Evolutionary conservation across 2,329 filamentous ascomycete species (phyloP).

Genomic region (Colletotrichum trifolii): DNA sequence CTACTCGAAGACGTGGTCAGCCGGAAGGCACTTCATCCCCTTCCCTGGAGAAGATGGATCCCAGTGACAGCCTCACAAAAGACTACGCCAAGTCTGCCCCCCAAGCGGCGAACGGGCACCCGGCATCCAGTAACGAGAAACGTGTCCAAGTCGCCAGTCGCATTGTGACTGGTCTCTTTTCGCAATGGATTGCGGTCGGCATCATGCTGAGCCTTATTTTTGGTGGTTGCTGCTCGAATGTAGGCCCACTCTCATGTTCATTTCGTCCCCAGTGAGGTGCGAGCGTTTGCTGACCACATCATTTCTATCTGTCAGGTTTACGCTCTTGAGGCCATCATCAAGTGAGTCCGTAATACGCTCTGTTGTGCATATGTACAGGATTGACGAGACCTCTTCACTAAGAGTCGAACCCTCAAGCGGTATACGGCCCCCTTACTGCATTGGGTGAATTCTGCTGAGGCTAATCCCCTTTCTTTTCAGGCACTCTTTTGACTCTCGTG

Average conservation of each 20-base stretch:
- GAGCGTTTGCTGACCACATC: constrained; percentile 4
- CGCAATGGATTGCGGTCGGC: constrained; percentile 71
- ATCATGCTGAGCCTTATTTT: constrained; percentile 89
- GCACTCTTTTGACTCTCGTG: constrained; percentile 87
- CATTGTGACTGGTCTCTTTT: constrained; percentile 68
- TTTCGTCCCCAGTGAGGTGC: not conserved
- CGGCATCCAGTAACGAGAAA: constrained; percentile 18
- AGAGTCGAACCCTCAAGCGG: constrained; percentile 88
- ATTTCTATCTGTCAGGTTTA: constrained; percentile 75
- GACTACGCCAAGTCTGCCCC: constrained; percentile 20
- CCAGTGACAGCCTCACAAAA: constrained; percentile 1
- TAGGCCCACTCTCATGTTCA: constrained; percentile 53
- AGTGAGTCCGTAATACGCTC: constrained; percentile 66
- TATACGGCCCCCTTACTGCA: constrained; percentile 48
- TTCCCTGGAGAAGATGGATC: constrained; percentile 33
- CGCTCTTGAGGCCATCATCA: constrained; percentile 92
- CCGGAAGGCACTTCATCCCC: constrained; percentile 36
- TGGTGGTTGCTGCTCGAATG: constrained; percentile 94
- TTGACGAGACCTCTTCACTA: constrained; percentile 31
- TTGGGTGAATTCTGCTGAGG: not conserved
- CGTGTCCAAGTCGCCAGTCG: constrained; percentile 51
- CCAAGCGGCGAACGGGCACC: constrained; percentile 11
- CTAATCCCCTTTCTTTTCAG: constrained; percentile 52
- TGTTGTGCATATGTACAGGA: constrained; percentile 11
- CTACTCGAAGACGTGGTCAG: constrained; percentile 51